A percentile compares a stretch with the other conserved stretches of the same genome.
Conservation (phyloP, 2,329 filamentous ascomycete genomes). For the Camillea tinctor region DNA sequence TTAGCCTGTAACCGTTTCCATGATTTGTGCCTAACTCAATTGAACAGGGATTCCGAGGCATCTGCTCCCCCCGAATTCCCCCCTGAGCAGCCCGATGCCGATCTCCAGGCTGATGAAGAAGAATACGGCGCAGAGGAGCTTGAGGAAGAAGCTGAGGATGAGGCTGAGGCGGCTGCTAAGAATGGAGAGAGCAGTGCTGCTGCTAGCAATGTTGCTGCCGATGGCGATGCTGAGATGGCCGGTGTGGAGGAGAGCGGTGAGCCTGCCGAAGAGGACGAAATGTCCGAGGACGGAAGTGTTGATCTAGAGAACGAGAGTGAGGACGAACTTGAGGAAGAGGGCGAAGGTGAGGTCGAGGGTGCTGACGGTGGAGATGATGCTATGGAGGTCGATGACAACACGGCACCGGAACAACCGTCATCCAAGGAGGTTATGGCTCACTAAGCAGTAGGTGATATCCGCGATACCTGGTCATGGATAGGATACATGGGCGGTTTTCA, state of each 20-base stretch:
- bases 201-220: slow-evolving; percentile 45
- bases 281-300: slow-evolving; percentile 67
- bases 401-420: slow-evolving; percentile 21
- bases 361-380: slow-evolving; percentile 37
- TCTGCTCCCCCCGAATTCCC: slow-evolving; percentile 94
- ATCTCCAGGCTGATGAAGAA: slow-evolving; percentile 79
- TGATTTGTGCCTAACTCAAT: slow-evolving; percentile 1
- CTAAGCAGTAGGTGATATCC: slow-evolving; percentile 8
- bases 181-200: slow-evolving; percentile 44
- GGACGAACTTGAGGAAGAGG: slow-evolving; percentile 63
- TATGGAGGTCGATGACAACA: slow-evolving; percentile 42
- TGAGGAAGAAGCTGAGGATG: slow-evolving; percentile 61
- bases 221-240: slow-evolving; percentile 71
- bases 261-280: slow-evolving; percentile 60
- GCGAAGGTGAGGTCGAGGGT: slow-evolving; percentile 39
- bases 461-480: neutral
- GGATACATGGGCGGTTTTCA: neutral
- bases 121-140: slow-evolving; percentile 89
- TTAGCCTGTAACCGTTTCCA: neutral
- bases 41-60: slow-evolving; percentile 87
- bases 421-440: slow-evolving; percentile 27
- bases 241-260: slow-evolving; percentile 48
- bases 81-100: slow-evolving; percentile 95
- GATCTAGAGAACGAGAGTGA: slow-evolving; percentile 70
- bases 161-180: slow-evolving; percentile 49